phyloP scores from a whole-genome alignment of 2,329 filamentous ascomycete genomes.

The Pseudonectria buxi region DNA sequence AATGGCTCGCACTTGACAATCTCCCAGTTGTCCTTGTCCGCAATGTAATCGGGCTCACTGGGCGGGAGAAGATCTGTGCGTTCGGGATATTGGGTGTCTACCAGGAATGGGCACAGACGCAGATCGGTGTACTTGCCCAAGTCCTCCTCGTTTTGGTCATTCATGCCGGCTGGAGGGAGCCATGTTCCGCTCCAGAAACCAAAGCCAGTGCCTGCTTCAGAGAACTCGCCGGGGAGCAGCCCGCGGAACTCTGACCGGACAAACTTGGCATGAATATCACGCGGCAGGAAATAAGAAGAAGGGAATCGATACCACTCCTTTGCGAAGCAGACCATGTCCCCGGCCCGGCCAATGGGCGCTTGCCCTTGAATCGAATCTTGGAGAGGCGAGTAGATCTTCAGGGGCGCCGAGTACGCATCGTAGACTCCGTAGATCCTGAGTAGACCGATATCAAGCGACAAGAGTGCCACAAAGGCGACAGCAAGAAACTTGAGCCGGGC shows the following conservation, averaged over 20 bases:
- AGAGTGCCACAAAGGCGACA: slow-evolving; percentile 53
- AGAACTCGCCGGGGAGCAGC: slow-evolving; percentile 84
- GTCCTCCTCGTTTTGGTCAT: slow-evolving; percentile 86
- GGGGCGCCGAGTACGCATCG: slow-evolving; percentile 75
- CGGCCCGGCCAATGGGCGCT: slow-evolving; percentile 46
- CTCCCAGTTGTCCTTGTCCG: slow-evolving; percentile 72
- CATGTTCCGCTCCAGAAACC: slow-evolving; percentile 80
- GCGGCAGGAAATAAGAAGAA: slow-evolving; percentile 82
- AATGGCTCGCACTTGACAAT: slow-evolving; percentile 68
- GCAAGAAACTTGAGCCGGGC: slow-evolving; percentile 63
- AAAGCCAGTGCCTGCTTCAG: slow-evolving; percentile 61
- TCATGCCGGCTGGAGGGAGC: slow-evolving; percentile 76
- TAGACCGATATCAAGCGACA: slow-evolving; percentile 59
- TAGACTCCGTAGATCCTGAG: slow-evolving; percentile 71
- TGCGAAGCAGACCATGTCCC: slow-evolving; percentile 75
- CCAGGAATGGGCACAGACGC: slow-evolving; percentile 69
- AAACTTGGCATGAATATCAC: slow-evolving; percentile 80
- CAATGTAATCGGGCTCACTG: slow-evolving; percentile 73
- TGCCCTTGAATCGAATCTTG: slow-evolving; percentile 43
- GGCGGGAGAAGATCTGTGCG: slow-evolving; percentile 45
- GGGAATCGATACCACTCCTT: slow-evolving; percentile 99
- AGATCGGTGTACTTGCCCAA: slow-evolving; percentile 77
- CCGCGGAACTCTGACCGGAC: slow-evolving; percentile 85
- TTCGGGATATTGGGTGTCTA: slow-evolving; percentile 76
- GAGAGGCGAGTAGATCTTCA: slow-evolving; percentile 63